phyloP scores from a whole-genome alignment of 495 filamentous ascomycete species.

The Penicillium canescens region DNA sequence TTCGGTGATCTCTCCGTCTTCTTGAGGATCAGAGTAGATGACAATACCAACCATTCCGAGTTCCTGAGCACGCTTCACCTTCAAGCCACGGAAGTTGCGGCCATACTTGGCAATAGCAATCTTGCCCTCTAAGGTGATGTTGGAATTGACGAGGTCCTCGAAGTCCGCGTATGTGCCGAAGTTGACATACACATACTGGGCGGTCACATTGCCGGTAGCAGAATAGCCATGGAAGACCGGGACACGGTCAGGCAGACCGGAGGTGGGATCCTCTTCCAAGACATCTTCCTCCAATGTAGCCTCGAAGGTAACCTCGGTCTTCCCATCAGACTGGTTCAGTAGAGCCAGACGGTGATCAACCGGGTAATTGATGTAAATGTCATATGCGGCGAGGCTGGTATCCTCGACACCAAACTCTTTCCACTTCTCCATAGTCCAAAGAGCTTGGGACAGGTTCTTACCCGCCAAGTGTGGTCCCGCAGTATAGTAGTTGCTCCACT shows the following conservation, averaged over 20 bases:
- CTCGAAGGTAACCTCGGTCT: constrained; percentile 65
- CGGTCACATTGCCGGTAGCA: constrained; percentile 87
- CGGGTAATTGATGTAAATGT: constrained; percentile 91
- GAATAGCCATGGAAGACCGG: constrained; percentile 97
- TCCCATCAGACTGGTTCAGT: constrained; percentile 53
- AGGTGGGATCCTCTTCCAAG: constrained; percentile 81
- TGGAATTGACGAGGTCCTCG: constrained; percentile 75
- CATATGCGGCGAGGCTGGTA: constrained; percentile 74
- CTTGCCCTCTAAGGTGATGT: constrained; percentile 77
- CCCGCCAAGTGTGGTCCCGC: constrained; percentile 85
- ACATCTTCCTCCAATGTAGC: constrained; percentile 83
- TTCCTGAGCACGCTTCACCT: constrained; percentile 90
- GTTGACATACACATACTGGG: constrained; percentile 79
- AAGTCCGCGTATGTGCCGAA: constrained; percentile 86
- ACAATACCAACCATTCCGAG: constrained; percentile 86
- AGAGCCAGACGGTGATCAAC: constrained; percentile 75
- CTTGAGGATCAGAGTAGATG: constrained; percentile 85
- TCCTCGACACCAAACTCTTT: constrained; percentile 76
- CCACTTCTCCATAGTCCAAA: constrained; percentile 88
- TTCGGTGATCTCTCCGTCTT: constrained; percentile 80
- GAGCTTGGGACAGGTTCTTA: constrained; percentile 80
- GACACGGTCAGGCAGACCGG: constrained; percentile 67
- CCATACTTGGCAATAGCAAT: constrained; percentile 89
- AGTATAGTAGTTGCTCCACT: constrained; percentile 94
- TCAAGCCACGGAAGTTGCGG: constrained; percentile 82